A percentile compares a stretch with the other conserved stretches of the same genome.
Conservation (phyloP, 2,329 filamentous ascomycete species). For the Diaporthe australafricana region DNA sequence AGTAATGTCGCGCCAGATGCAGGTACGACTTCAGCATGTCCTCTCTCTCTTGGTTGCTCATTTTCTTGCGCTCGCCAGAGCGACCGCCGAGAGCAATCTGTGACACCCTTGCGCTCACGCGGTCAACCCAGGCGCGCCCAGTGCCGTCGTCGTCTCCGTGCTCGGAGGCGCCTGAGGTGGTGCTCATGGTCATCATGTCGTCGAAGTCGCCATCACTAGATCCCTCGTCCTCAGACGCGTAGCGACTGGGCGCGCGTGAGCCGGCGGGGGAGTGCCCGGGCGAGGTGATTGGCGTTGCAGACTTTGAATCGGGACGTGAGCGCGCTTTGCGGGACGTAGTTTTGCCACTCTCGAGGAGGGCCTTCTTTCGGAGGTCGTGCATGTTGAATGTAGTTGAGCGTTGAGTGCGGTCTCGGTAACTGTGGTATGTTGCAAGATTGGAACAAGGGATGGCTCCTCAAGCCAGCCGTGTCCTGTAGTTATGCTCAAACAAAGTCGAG, state of each 20-base stretch:
- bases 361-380: constrained; percentile 76
- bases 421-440: not conserved
- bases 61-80: constrained; percentile 76
- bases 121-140: constrained; percentile 66
- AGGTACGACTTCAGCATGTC: constrained; percentile 71
- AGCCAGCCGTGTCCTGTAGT: not conserved
- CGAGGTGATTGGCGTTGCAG: constrained; percentile 69
- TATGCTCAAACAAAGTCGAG: not conserved
- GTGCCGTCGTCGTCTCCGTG: constrained; percentile 69
- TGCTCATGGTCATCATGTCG: constrained; percentile 59
- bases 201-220: constrained; percentile 65
- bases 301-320: constrained; percentile 64
- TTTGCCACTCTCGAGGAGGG: constrained; percentile 76
- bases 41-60: constrained; percentile 78
- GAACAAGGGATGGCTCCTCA: not conserved
- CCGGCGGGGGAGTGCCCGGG: constrained; percentile 67
- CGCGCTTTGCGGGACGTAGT: constrained; percentile 77
- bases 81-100: constrained; percentile 61
- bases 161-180: constrained; percentile 72
- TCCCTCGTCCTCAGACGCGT: constrained; percentile 72
- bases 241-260: constrained; percentile 71
- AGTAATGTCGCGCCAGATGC: constrained; percentile 76
- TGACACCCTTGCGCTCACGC: constrained; percentile 74
- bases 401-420: not conserved
- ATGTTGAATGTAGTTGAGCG: constrained; percentile 52